Conservation (phyloP, 1,284 basidiomycete genomes). For the Thelephora terrestris region DNA sequence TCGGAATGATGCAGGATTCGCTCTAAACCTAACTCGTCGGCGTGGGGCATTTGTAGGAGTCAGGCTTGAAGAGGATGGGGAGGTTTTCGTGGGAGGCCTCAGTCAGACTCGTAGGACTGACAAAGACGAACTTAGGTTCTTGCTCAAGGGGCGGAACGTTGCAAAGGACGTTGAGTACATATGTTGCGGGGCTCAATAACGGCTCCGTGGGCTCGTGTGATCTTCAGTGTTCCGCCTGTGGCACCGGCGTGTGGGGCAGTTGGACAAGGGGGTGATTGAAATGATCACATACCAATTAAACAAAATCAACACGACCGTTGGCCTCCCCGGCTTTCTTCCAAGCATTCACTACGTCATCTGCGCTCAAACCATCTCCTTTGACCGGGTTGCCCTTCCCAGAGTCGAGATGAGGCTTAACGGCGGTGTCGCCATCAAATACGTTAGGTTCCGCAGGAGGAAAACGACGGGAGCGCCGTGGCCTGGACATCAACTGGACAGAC, state of each 20-base stretch:
- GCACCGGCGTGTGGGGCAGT: slow-evolving; percentile 1
- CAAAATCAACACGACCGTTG: slow-evolving; percentile 27
- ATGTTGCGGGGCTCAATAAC: slow-evolving; percentile 36
- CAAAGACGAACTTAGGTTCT: slow-evolving; percentile 37
- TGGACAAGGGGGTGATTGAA: background rate
- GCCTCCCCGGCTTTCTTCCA: slow-evolving; percentile 32
- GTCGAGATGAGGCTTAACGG: slow-evolving; percentile 30
- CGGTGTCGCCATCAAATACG: slow-evolving; percentile 34
- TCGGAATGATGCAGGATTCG: slow-evolving; percentile 33
- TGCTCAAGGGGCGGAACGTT: slow-evolving; percentile 28
- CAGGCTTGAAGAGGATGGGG: slow-evolving; percentile 35
- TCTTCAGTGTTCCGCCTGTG: slow-evolving; percentile 31
- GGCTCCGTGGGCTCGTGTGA: slow-evolving; percentile 33
- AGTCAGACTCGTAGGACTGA: slow-evolving; percentile 45
- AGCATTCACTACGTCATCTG: slow-evolving; percentile 31
- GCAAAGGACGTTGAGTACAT: slow-evolving; percentile 39
- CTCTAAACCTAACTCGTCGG: slow-evolving; percentile 49
- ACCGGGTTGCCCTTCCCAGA: slow-evolving; percentile 36
- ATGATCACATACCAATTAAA: slow-evolving; percentile 36
- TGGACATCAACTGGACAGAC: slow-evolving; percentile 10
- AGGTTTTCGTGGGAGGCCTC: slow-evolving; percentile 31
- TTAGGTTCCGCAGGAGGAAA: slow-evolving; percentile 36
- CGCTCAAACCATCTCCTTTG: slow-evolving; percentile 40
- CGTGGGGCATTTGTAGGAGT: slow-evolving; percentile 33
- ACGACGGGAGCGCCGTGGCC: slow-evolving; percentile 38